Evolutionary conservation across 2,329 filamentous ascomycete genomes (phyloP).

Genomic region (Sclerotinia sclerotiorum): DNA sequence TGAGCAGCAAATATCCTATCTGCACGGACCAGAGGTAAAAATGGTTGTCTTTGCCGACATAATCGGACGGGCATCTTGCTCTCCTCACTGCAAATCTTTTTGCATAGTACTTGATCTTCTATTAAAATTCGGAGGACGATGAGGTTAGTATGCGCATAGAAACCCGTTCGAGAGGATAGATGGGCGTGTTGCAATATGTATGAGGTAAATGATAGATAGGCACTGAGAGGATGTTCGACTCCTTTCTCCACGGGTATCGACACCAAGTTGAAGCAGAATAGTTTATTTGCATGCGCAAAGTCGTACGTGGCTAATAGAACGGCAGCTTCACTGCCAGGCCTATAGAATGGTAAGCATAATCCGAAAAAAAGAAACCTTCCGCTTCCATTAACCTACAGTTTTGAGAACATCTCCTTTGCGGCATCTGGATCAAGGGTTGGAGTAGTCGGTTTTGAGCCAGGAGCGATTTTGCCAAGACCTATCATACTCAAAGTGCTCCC

Average conservation of each 20-base stretch:
- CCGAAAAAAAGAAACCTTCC: no score
- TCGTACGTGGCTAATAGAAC: constrained; percentile 86
- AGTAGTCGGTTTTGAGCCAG: constrained; percentile 63
- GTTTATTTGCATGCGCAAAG: constrained; percentile 90
- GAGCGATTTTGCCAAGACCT: constrained; percentile 73
- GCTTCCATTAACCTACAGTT: constrained; percentile 58
- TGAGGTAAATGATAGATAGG: constrained; percentile 83
- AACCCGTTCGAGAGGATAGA: constrained; percentile 71
- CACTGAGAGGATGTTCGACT: constrained; percentile 72
- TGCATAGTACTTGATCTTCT: constrained; percentile 80
- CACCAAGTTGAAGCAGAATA: constrained; percentile 86
- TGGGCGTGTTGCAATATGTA: constrained; percentile 94
- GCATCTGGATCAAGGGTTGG: constrained; percentile 72
- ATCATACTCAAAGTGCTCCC: constrained; percentile 79
- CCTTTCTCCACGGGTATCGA: constrained; percentile 61
- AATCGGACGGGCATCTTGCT: constrained; percentile 73
- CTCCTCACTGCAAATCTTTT: constrained; percentile 79
- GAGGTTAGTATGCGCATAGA: constrained; percentile 83
- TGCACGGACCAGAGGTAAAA: constrained; percentile 70
- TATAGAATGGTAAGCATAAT: constrained; percentile 43
- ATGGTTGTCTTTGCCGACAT: constrained; percentile 85
- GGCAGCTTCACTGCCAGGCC: constrained; percentile 76
- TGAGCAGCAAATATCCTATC: constrained; percentile 73
- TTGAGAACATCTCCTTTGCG: constrained; percentile 76
- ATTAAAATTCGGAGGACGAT: constrained; percentile 83